These are phyloP conservation scores for Penicillium dipodomyicola DNA, from an alignment of 495 filamentous ascomycete species.

Conservation along the genomic window DNA sequence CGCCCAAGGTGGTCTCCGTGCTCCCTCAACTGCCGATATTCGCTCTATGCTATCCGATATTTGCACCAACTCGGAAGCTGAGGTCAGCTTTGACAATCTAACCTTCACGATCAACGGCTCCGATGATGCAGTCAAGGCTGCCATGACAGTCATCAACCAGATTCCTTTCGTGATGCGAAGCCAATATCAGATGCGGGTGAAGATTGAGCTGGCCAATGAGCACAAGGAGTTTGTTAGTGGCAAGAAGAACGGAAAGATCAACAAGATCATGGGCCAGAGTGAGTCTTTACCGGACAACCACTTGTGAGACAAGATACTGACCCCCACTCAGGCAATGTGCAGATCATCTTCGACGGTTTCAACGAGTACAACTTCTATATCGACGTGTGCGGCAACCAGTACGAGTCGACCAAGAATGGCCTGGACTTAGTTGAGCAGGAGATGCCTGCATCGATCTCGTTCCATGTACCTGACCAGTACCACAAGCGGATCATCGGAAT, in stretches of 20 bases:
- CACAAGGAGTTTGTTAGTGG: slow-evolving; percentile 99
- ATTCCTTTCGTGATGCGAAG: slow-evolving; percentile 84
- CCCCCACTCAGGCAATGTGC: slow-evolving; percentile 68
- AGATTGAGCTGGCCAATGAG: slow-evolving; percentile 98
- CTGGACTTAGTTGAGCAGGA: slow-evolving; percentile 94
- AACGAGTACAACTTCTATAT: slow-evolving; percentile 99
- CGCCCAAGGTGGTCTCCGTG: slow-evolving; percentile 54
- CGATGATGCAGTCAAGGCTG: slow-evolving; percentile 91
- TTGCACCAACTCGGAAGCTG: slow-evolving; percentile 91
- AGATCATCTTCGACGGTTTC: slow-evolving; percentile 98
- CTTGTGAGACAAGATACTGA: slow-evolving; percentile 6
- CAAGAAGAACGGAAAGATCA: slow-evolving; percentile 99
- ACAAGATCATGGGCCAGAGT: slow-evolving; percentile 99
- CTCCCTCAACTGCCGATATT: slow-evolving; percentile 73
- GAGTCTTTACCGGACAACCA: slow-evolving; percentile 23
- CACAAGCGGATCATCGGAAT: slow-evolving; percentile 99
- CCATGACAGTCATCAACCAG: slow-evolving; percentile 87
- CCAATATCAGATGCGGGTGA: slow-evolving; percentile 90
- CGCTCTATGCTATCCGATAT: slow-evolving; percentile 91
- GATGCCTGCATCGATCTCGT: slow-evolving; percentile 98
- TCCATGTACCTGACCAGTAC: slow-evolving; percentile 99
- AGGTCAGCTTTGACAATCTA: slow-evolving; percentile 89
- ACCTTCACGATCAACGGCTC: slow-evolving; percentile 92
- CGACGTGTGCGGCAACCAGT: slow-evolving; percentile 86
- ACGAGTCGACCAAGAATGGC: slow-evolving; percentile 88